Percentiles rank a stretch among this genome's conserved stretches.
Evolutionary conservation across 805 yeast genomes (phyloP).

Genomic region (Wickerhamomyces queroliae): DNA sequence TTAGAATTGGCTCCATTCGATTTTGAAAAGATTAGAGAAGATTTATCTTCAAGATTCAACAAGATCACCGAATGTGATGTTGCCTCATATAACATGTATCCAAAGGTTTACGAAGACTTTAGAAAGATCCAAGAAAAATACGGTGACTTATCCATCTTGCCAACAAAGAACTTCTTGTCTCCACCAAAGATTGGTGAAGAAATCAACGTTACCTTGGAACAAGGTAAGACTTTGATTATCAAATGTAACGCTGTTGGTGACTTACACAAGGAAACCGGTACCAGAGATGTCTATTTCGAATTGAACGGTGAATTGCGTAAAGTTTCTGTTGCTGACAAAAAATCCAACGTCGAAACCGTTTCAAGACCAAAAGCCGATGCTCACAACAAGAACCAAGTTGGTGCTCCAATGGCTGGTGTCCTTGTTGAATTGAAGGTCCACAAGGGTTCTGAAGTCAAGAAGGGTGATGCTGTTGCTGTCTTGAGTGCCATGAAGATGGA

Average conservation of each 20-base stretch:
- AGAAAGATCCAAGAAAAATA: slow-evolving; percentile 66
- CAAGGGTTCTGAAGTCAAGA: slow-evolving; percentile 82
- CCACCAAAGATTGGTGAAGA: slow-evolving; percentile 88
- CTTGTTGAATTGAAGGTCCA: slow-evolving; percentile 91
- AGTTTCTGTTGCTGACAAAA: slow-evolving; percentile 85
- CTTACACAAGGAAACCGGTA: slow-evolving; percentile 76
- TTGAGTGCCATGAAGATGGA: slow-evolving; percentile 99
- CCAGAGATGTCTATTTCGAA: slow-evolving; percentile 95
- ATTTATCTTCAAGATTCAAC: slow-evolving; percentile 73
- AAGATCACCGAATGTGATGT: slow-evolving; percentile 79
- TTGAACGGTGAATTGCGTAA: slow-evolving; percentile 98
- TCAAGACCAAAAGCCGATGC: slow-evolving; percentile 89
- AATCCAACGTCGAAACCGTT: slow-evolving; percentile 77
- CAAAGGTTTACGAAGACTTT: slow-evolving; percentile 91
- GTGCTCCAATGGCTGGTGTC: slow-evolving; percentile 99
- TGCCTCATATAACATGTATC: slow-evolving; percentile 96
- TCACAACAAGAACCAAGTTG: slow-evolving; percentile 84
- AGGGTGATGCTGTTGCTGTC: slow-evolving; percentile 94
- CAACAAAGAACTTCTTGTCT: slow-evolving; percentile 85
- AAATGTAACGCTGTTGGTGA: slow-evolving; percentile 93
- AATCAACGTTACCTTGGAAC: slow-evolving; percentile 81
- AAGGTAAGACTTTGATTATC: slow-evolving; percentile 90
- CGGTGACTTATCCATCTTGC: slow-evolving; percentile 92
- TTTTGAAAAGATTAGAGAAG: slow-evolving; percentile 63
- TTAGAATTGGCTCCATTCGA: slow-evolving; percentile 82